Conservation (phyloP, 371 early-diverging fungal species). For the Mucor ambiguus region DNA sequence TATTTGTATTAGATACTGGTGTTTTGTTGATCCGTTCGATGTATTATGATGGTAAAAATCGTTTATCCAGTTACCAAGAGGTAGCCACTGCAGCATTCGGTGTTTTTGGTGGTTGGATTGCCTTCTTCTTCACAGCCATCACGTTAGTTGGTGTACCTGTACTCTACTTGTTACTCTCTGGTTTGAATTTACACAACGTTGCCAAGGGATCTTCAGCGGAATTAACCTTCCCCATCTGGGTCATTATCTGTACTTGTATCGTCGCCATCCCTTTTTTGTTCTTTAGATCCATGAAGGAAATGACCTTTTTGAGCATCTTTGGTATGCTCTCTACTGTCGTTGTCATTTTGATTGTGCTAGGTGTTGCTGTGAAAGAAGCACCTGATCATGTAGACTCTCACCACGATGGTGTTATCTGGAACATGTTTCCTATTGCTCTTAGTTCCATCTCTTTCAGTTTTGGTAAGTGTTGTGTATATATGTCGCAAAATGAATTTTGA, state of each 20-base stretch:
- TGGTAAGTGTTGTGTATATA: slow-evolving; percentile 25
- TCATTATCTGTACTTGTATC: slow-evolving; percentile 60
- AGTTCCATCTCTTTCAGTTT: slow-evolving; percentile 65
- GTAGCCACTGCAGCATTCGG: slow-evolving; percentile 71
- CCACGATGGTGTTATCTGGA: slow-evolving; percentile 49
- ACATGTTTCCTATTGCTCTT: slow-evolving; percentile 59
- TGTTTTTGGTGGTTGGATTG: slow-evolving; percentile 58
- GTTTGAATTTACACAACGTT: slow-evolving; percentile 59
- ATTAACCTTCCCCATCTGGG: slow-evolving; percentile 55
- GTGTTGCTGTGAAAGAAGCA: slow-evolving; percentile 23
- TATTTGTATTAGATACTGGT: slow-evolving; percentile 55
- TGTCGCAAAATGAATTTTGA: background rate
- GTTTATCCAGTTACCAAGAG: slow-evolving; percentile 49
- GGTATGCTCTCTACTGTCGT: slow-evolving; percentile 35
- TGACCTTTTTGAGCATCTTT: slow-evolving; percentile 53
- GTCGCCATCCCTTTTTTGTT: slow-evolving; percentile 71
- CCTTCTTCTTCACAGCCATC: slow-evolving; percentile 66
- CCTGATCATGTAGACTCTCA: slow-evolving; percentile 20
- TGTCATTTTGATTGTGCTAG: slow-evolving; percentile 33
- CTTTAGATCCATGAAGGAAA: slow-evolving; percentile 76
- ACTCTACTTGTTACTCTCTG: slow-evolving; percentile 75
- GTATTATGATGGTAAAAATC: slow-evolving; percentile 61
- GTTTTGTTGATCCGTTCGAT: slow-evolving; percentile 73
- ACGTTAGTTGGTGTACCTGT: slow-evolving; percentile 70
- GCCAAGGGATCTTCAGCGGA: slow-evolving; percentile 28